A percentile compares a stretch with the other conserved stretches of the same genome.
Evolutionary conservation across 2,329 filamentous ascomycete genomes (phyloP).

Genomic region (Arthrobotrys musiformis): DNA sequence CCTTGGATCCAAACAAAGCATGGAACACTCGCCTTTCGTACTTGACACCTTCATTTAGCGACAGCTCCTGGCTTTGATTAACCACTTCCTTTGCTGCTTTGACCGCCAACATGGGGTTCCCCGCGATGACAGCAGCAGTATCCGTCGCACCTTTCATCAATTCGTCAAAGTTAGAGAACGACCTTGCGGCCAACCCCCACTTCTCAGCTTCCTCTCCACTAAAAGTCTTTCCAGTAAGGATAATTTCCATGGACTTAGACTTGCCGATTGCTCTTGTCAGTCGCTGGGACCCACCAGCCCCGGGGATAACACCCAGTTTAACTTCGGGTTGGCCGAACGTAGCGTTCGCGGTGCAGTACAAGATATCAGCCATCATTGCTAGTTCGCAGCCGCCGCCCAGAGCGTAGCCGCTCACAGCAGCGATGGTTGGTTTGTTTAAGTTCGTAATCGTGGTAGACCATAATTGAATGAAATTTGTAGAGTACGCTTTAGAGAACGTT

Average conservation of each 20-base stretch:
- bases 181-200: conserved; percentile 88
- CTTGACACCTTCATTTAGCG: conserved; percentile 88
- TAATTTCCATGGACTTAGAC: conserved; percentile 88
- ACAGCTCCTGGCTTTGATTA: conserved; percentile 95
- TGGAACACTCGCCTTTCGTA: conserved; percentile 95
- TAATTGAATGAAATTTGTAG: conserved; percentile 88
- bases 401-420: conserved; percentile 92
- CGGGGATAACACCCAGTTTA: conserved; percentile 91
- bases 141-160: conserved; percentile 82
- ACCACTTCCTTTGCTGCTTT: conserved; percentile 97
- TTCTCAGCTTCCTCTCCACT: conserved; percentile 83
- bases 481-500: conserved; percentile 88
- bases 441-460: conserved; percentile 88
- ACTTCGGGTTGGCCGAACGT: conserved; percentile 98
- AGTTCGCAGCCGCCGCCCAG: conserved; percentile 96
- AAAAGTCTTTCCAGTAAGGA: conserved; percentile 86
- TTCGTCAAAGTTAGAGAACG: conserved; percentile 82
- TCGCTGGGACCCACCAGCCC: conserved; percentile 89
- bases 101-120: conserved; percentile 85
- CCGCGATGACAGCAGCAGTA: conserved; percentile 88
- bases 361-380: conserved; percentile 94
- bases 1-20: conserved; percentile 87
- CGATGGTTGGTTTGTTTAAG: conserved; percentile 93
- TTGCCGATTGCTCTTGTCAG: conserved; percentile 85
- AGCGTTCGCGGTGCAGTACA: conserved; percentile 86